Conservation (phyloP, 2,329 filamentous ascomycete species). For the Colletotrichum scovillei region DNA sequence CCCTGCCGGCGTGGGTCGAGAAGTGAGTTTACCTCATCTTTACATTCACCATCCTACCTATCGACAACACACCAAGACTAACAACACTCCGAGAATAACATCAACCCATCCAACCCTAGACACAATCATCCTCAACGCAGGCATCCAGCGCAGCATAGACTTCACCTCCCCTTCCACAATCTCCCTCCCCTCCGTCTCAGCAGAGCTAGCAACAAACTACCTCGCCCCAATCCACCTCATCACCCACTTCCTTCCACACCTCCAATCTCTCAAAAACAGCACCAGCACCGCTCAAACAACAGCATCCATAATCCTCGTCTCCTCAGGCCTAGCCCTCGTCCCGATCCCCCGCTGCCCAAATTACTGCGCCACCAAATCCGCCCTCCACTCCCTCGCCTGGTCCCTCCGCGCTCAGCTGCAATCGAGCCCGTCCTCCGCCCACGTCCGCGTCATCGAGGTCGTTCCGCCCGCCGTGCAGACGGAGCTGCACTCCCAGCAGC, state of each 20-base stretch:
- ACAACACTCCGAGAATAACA: conserved; percentile 44
- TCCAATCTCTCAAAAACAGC: conserved; percentile 42
- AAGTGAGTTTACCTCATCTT: conserved; percentile 41
- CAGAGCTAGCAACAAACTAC: conserved; percentile 61
- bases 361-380: conserved; percentile 66
- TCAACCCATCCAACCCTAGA: conserved; percentile 61
- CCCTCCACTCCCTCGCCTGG: conserved; percentile 59
- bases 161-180: conserved; percentile 54
- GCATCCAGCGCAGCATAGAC: conserved; percentile 61
- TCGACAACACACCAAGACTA: neutral
- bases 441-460: conserved; percentile 58
- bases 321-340: conserved; percentile 58
- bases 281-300: neutral
- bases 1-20: conserved; percentile 54
- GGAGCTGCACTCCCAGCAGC: conserved; percentile 59
- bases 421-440: conserved; percentile 44
- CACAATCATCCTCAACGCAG: conserved; percentile 68
- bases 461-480: conserved; percentile 59
- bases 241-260: conserved; percentile 58
- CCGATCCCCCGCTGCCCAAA: conserved; percentile 58
- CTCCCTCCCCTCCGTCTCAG: conserved; percentile 48
- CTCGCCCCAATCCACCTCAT: conserved; percentile 56
- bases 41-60: neutral
- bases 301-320: conserved; percentile 48
- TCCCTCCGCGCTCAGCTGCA: conserved; percentile 56